These are phyloP conservation scores for Naematelia encephala DNA, from an alignment of 768 basidiomycete species.

Conservation along the genomic window DNA sequence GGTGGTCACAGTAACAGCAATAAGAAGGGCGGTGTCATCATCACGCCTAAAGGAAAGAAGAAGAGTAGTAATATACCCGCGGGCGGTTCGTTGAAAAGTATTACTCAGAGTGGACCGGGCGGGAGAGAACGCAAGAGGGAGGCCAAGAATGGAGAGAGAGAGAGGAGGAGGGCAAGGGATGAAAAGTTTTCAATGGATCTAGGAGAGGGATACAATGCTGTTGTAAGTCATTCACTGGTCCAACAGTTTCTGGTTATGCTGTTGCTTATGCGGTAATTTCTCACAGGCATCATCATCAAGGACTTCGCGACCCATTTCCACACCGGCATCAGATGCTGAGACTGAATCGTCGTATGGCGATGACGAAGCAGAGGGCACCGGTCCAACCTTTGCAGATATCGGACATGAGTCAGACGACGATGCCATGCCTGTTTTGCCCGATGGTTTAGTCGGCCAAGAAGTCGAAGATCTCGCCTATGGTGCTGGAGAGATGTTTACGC, in stretches of 20 bases:
- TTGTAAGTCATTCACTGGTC: conserved; percentile 3
- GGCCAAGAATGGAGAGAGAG: conserved; percentile 30
- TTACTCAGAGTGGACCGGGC: conserved; percentile 20
- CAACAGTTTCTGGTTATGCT: neutral
- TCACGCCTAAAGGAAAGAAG: neutral
- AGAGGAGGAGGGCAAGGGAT: conserved; percentile 39
- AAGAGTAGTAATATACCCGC: neutral
- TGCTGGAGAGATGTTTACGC: conserved; percentile 26
- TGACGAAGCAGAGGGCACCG: conserved; percentile 15
- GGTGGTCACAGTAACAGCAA: neutral
- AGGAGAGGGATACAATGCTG: conserved; percentile 8
- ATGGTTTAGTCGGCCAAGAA: conserved; percentile 39
- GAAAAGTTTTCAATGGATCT: conserved; percentile 32
- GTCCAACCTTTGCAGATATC: neutral
- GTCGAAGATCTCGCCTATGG: conserved; percentile 46
- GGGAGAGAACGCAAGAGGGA: conserved; percentile 37
- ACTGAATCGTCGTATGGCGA: conserved; percentile 34
- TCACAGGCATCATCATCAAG: conserved; percentile 3
- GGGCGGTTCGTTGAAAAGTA: neutral
- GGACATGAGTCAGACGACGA: conserved; percentile 23
- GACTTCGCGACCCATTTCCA: conserved; percentile 4
- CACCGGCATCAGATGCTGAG: conserved; percentile 13
- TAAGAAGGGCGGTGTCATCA: neutral
- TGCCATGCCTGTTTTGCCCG: conserved; percentile 14
- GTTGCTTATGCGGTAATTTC: neutral